These are phyloP conservation scores for Alternaria sp. DNA, from an alignment of 2,329 filamentous ascomycete species.

Conservation along the genomic window DNA sequence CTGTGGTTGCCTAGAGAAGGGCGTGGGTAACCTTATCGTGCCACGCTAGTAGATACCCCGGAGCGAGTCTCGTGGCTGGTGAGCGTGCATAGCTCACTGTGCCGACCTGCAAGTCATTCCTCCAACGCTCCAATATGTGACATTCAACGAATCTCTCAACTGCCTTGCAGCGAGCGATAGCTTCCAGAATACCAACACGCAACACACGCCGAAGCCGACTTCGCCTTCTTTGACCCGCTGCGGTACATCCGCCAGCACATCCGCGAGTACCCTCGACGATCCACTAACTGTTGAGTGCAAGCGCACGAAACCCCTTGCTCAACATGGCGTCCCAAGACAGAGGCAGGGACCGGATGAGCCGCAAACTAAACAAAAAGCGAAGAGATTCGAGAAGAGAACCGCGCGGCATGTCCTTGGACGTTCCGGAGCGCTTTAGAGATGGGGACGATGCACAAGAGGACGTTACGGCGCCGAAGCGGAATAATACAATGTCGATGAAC, in stretches of 20 bases:
- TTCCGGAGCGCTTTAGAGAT: slow-evolving; percentile 66
- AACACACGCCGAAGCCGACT: slow-evolving; percentile 6
- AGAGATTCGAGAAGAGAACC: slow-evolving; percentile 41
- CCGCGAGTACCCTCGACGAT: slow-evolving; percentile 19
- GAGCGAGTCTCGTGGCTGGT: slow-evolving; percentile 19
- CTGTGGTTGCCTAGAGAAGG: slow-evolving; percentile 16
- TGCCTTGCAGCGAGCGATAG: slow-evolving; percentile 37
- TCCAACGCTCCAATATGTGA: slow-evolving; percentile 48
- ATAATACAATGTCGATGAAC: slow-evolving; percentile 75
- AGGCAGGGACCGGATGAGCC: slow-evolving; percentile 36
- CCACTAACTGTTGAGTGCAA: slow-evolving; percentile 15
- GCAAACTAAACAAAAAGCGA: slow-evolving; percentile 48
- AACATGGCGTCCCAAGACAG: slow-evolving; percentile 49
- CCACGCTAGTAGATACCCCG: slow-evolving; percentile 16
- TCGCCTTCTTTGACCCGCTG: slow-evolving; percentile 26
- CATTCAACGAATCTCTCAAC: slow-evolving; percentile 20
- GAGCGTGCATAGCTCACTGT: slow-evolving; percentile 24
- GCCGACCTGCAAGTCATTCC: slow-evolving; percentile 26
- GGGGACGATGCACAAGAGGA: slow-evolving; percentile 69
- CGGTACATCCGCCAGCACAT: slow-evolving; percentile 20
- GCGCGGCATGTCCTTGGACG: slow-evolving; percentile 56
- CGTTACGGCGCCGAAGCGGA: slow-evolving; percentile 63
- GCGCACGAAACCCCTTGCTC: slow-evolving; percentile 23
- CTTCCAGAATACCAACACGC: slow-evolving; percentile 13
- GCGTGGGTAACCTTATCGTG: slow-evolving; percentile 27